Conservation (phyloP, 768 basidiomycete species). For the Lactarius psammicola region DNA sequence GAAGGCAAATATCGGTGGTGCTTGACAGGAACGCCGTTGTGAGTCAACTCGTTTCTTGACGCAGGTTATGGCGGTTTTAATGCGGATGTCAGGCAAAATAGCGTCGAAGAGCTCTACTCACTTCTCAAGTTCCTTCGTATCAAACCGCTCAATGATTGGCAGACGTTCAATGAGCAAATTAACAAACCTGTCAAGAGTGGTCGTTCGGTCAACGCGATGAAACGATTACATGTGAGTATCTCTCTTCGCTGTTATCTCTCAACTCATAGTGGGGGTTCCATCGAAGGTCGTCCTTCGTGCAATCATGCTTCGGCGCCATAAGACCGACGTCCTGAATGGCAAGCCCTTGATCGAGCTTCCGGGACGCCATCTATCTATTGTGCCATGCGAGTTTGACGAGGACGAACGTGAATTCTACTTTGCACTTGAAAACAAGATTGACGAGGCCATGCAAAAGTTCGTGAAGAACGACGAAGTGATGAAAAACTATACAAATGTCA, state of each 20-base stretch:
- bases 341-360: slow-evolving; percentile 83
- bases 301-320: slow-evolving; percentile 87
- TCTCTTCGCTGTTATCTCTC: background rate
- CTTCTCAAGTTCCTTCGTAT: slow-evolving; percentile 86
- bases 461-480: slow-evolving; percentile 49
- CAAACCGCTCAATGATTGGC: slow-evolving; percentile 77
- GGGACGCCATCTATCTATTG: slow-evolving; percentile 61
- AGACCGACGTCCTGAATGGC: slow-evolving; percentile 70
- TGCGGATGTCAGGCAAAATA: slow-evolving; percentile 41
- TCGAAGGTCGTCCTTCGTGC: slow-evolving; percentile 72
- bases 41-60: slow-evolving; percentile 15
- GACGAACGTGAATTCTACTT: slow-evolving; percentile 80
- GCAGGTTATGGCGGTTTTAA: background rate
- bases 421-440: slow-evolving; percentile 66
- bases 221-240: slow-evolving; percentile 66
- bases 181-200: slow-evolving; percentile 75
- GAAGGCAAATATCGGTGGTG: slow-evolving; percentile 83
- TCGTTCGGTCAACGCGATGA: slow-evolving; percentile 67
- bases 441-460: slow-evolving; percentile 54
- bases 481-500: slow-evolving; percentile 65
- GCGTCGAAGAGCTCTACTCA: slow-evolving; percentile 84
- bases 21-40: slow-evolving; percentile 82
- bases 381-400: slow-evolving; percentile 74
- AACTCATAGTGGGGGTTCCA: background rate
- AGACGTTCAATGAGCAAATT: slow-evolving; percentile 76